Evolutionary conservation across 352 stramenopile genomes (phyloP).

Genomic region (Sclerospora graminicola): DNA sequence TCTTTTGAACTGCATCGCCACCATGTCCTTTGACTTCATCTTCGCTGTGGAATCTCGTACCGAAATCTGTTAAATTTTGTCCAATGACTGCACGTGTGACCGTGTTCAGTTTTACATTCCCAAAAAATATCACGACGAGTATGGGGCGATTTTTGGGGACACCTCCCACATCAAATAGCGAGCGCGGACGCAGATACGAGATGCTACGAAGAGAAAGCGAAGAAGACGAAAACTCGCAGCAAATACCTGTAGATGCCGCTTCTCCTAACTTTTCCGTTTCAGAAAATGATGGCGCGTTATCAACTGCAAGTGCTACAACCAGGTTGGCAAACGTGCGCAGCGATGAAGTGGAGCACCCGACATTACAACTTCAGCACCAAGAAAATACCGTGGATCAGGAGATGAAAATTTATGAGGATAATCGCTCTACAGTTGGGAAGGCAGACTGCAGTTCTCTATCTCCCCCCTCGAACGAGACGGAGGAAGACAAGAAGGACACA

Average conservation of each 20-base stretch:
- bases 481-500: constrained; percentile 9
- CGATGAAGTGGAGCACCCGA: constrained; percentile 17
- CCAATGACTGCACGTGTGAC: constrained; percentile 4
- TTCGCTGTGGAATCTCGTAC: neutral
- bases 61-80: neutral
- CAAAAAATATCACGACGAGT: constrained; percentile 1
- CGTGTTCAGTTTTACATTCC: constrained; percentile 9
- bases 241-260: neutral
- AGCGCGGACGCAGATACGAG: constrained; percentile 45
- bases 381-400: constrained; percentile 6
- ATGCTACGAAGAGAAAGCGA: constrained; percentile 34
- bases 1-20: constrained; percentile 23
- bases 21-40: constrained; percentile 10
- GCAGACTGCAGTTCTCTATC: neutral
- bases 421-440: neutral
- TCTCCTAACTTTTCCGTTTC: neutral
- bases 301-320: constrained; percentile 6
- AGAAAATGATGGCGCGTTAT: constrained; percentile 2
- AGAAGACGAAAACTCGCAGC: constrained; percentile 16
- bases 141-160: constrained; percentile 54
- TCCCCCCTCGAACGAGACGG: constrained; percentile 2
- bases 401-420: constrained; percentile 6
- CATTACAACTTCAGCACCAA: constrained; percentile 16
- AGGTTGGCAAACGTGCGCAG: constrained; percentile 22
- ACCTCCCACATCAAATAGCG: constrained; percentile 22